phyloP scores from a whole-genome alignment of 2,329 filamentous ascomycete genomes.

The Seiridium unicorne region DNA sequence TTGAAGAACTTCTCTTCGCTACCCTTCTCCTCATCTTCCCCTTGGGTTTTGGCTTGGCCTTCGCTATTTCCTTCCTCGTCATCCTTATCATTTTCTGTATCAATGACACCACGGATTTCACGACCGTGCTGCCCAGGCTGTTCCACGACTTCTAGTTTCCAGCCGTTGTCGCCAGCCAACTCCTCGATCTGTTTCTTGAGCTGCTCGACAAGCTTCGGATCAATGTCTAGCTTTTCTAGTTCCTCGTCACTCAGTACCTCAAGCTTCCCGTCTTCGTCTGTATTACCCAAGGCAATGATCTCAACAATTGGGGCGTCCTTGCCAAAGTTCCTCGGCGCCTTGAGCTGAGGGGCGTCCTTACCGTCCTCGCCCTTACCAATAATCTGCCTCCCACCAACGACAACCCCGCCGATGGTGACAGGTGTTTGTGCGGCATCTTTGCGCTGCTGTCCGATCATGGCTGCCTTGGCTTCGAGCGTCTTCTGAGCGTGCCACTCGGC shows the following conservation, averaged over 20 bases:
- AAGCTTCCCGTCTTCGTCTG: constrained; percentile 59
- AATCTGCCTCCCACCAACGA: constrained; percentile 49
- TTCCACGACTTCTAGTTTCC: constrained; percentile 80
- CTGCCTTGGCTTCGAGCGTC: constrained; percentile 36
- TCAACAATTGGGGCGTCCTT: constrained; percentile 33
- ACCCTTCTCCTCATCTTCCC: constrained; percentile 31
- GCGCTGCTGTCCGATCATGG: constrained; percentile 27
- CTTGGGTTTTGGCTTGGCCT: constrained; percentile 19
- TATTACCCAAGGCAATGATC: constrained; percentile 42
- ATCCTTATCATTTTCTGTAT: constrained; percentile 48
- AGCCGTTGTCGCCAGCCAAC: constrained; percentile 68
- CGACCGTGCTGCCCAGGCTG: constrained; percentile 54
- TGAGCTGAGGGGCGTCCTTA: constrained; percentile 43
- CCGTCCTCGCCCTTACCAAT: constrained; percentile 48
- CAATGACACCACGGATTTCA: constrained; percentile 70
- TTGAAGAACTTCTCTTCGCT: constrained; percentile 52
- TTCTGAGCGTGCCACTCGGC: constrained; percentile 34
- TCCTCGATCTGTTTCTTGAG: constrained; percentile 67
- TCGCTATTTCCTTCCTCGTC: constrained; percentile 25
- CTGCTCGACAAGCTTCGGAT: constrained; percentile 65
- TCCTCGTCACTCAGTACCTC: constrained; percentile 63
- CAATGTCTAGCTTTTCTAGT: constrained; percentile 65
- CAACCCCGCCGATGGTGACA: constrained; percentile 50
- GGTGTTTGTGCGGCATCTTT: constrained; percentile 18
- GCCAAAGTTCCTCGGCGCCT: constrained; percentile 40